Base-by-base conservation (phyloP, 306 rosid genomes). In the Quercus ilex region DNA sequence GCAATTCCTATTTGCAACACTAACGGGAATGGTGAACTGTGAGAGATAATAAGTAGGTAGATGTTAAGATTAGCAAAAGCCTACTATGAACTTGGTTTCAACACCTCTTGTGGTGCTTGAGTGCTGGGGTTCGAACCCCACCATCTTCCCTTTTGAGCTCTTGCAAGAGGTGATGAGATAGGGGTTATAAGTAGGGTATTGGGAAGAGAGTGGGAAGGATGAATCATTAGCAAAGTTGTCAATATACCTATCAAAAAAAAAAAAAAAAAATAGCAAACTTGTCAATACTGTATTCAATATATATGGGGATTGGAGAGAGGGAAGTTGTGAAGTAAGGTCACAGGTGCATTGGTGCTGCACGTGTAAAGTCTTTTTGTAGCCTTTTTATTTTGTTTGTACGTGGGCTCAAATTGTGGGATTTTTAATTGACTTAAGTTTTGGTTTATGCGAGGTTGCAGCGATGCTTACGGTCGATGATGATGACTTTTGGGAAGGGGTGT, bases 401-500 rank as follows among this genome's bases (percentile, higher is more conserved):
- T 79, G 59, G 35, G n/a, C 72, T 35, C 26, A 33, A 59, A 33
- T 63, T 5, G 30, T 63, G 69, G 69, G 5, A 15, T 63, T 31
- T 28, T 76, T 35, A n/a, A 59, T 46, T 77, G 1, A 57, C 19
- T 10, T 1, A 41, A 26, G 65, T 20, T 77, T 46, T 75, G 59
- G 57, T 86, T 49, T 26, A 82, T 23, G 64, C 78, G 79, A 78
- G 86, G 75, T 73, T 81, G 87, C 90, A 96, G 99, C 99, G n/a
- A 84, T 96, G 97, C 97, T 96, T 69, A 85, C 98, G 0, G 99
- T 96, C 20, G 92, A 90, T 4, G 97, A 91, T 70, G 86, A 96
- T 41, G 97, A 93, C 86, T 96, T 96, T 85, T 96, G 98, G 99
- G 81, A 91, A 71, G 99, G 97, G 60, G 97, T 96, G 79, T 83